phyloP scores from a whole-genome alignment of 192 early-diverging fungal genomes.

The Linnemannia zychae region DNA sequence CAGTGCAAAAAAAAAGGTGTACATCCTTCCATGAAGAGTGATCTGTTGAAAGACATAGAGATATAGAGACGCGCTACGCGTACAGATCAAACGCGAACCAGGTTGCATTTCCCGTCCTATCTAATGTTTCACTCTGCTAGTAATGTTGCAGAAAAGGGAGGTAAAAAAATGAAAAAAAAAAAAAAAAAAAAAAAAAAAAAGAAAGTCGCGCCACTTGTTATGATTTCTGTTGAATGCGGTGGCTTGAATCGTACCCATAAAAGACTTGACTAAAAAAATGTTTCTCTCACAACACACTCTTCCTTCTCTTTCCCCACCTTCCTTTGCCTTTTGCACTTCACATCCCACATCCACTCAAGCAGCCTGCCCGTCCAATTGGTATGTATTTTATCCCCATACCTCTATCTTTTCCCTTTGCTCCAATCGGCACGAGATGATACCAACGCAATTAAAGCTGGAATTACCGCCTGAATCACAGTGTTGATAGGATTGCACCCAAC shows the following conservation, averaged over 20 bases:
- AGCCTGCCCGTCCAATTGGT: not conserved
- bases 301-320: not conserved
- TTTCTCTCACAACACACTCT: not conserved
- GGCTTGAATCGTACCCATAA: not conserved
- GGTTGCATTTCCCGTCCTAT: too few relatives aligned
- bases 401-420: not conserved
- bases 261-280: not conserved
- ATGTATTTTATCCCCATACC: not conserved
- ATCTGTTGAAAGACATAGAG: too few relatives aligned
- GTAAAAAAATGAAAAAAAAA: too few relatives aligned
- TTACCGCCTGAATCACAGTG: constrained; percentile 77
- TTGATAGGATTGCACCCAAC: constrained; percentile 75
- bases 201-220: not conserved
- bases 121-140: too few relatives aligned
- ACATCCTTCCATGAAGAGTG: too few relatives aligned
- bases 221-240: not conserved
- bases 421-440: constrained; percentile 61
- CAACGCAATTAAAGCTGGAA: constrained; percentile 79
- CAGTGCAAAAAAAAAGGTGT: too few relatives aligned
- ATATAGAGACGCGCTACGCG: too few relatives aligned
- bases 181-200: not conserved
- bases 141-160: too few relatives aligned
- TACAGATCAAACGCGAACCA: too few relatives aligned
- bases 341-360: not conserved
- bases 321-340: not conserved